Percentiles rank a stretch among this genome's conserved stretches.
phyloP scores from a whole-genome alignment of 192 early-diverging fungal species.

The Backusella circina region DNA sequence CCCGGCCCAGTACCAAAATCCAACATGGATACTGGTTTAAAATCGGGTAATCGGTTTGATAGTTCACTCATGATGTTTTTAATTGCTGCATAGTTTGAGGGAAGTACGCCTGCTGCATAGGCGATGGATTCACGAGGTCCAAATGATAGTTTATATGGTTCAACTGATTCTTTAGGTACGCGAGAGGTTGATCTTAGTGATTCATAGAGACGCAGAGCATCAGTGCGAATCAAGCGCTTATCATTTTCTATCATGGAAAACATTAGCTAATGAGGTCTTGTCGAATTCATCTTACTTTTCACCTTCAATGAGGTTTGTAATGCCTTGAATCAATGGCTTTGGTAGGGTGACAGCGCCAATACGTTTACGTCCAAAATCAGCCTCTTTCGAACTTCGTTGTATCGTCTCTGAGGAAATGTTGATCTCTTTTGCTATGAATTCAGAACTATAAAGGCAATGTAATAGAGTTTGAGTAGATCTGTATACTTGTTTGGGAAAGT shows the following conservation, averaged over 20 bases:
- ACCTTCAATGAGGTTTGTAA: conserved; percentile 26
- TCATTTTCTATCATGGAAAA: conserved; percentile 29
- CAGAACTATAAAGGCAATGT: neutral
- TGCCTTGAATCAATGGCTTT: conserved; percentile 23
- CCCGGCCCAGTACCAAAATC: conserved; percentile 87
- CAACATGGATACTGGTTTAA: conserved; percentile 55
- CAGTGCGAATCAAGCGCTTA: conserved; percentile 42
- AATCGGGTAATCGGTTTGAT: conserved; percentile 53
- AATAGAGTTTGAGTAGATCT: neutral
- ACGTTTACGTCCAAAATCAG: conserved; percentile 37
- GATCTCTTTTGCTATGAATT: neutral
- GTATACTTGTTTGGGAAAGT: neutral
- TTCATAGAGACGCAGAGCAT: conserved; percentile 49
- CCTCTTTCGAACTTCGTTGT: conserved; percentile 31
- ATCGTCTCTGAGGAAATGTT: neutral
- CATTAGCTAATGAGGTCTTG: neutral
- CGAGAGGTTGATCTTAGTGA: conserved; percentile 49
- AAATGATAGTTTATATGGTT: conserved; percentile 68
- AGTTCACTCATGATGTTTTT: conserved; percentile 68
- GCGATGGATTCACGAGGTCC: conserved; percentile 68
- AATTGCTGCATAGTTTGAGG: conserved; percentile 62
- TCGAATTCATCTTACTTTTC: neutral
- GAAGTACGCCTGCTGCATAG: conserved; percentile 64
- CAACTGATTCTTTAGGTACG: conserved; percentile 15
- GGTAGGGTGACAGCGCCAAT: conserved; percentile 39